These are phyloP conservation scores for Trichoderma pleuroti DNA, from an alignment of 2,329 filamentous ascomycete genomes.

Conservation along the genomic window DNA sequence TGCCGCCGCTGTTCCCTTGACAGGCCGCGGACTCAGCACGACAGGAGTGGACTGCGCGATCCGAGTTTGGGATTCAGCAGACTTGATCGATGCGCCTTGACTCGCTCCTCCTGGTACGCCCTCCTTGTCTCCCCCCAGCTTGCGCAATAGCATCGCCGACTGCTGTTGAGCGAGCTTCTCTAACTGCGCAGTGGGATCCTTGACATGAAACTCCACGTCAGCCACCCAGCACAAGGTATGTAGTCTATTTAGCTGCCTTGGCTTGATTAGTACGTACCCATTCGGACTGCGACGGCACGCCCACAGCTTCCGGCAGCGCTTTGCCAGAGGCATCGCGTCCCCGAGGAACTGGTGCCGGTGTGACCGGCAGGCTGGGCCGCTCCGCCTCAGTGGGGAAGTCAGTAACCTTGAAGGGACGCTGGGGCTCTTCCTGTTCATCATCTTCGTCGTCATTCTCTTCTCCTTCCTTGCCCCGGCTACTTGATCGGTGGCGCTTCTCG, in stretches of 20 bases:
- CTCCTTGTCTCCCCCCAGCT: conserved; percentile 40
- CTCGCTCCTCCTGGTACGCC: conserved; percentile 29
- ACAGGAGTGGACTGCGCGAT: conserved; percentile 27
- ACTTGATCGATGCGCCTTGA: conserved; percentile 46
- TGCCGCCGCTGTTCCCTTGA: conserved; percentile 35
- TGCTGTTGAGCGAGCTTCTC: conserved; percentile 67
- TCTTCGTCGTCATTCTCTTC: conserved; percentile 5
- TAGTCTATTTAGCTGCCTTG: conserved; percentile 49
- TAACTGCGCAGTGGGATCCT: conserved; percentile 69
- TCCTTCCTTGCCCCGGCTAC: conserved; percentile 26
- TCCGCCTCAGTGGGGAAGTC: conserved; percentile 83
- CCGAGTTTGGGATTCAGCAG: conserved; percentile 30
- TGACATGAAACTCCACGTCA: conserved; percentile 48
- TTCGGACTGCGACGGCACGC: conserved; percentile 81
- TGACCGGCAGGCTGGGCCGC: conserved; percentile 84
- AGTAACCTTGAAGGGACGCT: conserved; percentile 63
- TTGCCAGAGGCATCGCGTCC: conserved; percentile 51
- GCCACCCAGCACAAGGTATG: conserved; percentile 51
- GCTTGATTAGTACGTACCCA: conserved; percentile 78
- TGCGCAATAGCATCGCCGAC: conserved; percentile 57
- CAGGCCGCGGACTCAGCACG: conserved; percentile 41
- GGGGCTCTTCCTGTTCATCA: conserved; percentile 22
- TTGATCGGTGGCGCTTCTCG: conserved; percentile 53
- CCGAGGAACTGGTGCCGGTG: conserved; percentile 74
- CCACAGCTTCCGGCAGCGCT: conserved; percentile 70